Evolutionary conservation across 495 filamentous ascomycete species (phyloP).

Genomic region (Darksidea phi): DNA sequence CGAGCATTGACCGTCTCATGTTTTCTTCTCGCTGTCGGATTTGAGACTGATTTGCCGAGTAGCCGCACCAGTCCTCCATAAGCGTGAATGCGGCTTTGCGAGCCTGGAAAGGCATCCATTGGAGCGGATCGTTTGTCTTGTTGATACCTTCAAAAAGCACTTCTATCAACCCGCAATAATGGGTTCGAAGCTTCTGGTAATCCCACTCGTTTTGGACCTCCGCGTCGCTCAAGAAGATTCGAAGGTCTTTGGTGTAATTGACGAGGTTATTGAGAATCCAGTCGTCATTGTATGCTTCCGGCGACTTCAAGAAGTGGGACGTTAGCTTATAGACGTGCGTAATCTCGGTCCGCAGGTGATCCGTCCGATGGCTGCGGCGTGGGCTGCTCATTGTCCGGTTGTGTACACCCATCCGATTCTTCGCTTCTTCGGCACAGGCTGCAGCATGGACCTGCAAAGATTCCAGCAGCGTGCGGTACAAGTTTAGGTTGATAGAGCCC

Average conservation of each 20-base stretch:
- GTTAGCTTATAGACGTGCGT: constrained; percentile 94
- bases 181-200: constrained; percentile 84
- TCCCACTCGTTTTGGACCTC: constrained; percentile 97
- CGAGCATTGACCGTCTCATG: constrained; percentile 77
- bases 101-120: constrained; percentile 95
- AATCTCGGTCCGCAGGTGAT: constrained; percentile 86
- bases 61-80: constrained; percentile 99
- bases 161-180: constrained; percentile 92
- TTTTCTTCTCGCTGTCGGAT: constrained; percentile 80
- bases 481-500: constrained; percentile 90
- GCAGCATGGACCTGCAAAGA: constrained; percentile 81
- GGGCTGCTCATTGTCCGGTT: constrained; percentile 74
- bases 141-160: constrained; percentile 90
- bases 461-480: constrained; percentile 91
- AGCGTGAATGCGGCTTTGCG: constrained; percentile 89
- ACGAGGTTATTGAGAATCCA: constrained; percentile 90
- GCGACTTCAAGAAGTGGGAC: constrained; percentile 79
- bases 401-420: constrained; percentile 71
- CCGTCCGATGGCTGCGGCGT: constrained; percentile 72
- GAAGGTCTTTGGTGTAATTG: constrained; percentile 85
- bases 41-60: constrained; percentile 84
- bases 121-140: constrained; percentile 75
- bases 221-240: constrained; percentile 87
- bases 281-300: constrained; percentile 80
- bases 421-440: constrained; percentile 82